Evolutionary conservation across 1,284 basidiomycete genomes (phyloP), one percentile per base, ranked within the genome.

Genomic region (Wallemia hederae): DNA sequence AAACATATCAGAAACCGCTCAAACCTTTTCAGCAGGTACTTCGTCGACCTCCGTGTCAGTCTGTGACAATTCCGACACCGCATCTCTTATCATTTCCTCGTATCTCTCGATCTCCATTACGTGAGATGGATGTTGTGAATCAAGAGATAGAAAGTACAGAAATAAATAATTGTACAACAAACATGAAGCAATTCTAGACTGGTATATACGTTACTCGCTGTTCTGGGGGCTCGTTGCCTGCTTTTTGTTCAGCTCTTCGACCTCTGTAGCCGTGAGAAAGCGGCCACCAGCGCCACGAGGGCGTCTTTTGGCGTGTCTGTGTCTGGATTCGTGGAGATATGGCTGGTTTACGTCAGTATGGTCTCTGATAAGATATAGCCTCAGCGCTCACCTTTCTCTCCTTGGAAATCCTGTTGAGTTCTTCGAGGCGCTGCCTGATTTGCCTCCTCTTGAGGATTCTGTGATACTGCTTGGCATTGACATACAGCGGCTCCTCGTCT

Each of bases 401-500:
- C 66, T 82, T 78, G 60, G 87, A 90, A 63, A 96, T 78, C 64
- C 88, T 77, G 67, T 92, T 88, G 60, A 96, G 76, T 72, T 94
- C 90, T 67, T 92, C 89, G 59, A 94, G 75, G 28, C 91, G 76
- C 1, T 87, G 85, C 39, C 90, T 74, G 5, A 89, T 88, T 65
- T 85, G 78, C 61, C 90, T 78, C 63, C 90, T 78, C 74, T 94
- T 94, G 69, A 96, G 77, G 68, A 96, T 96, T 66, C 91, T 83
- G 67, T 90, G 87, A 70, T 94, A 96, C 72, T 96, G 90, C 70
- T 96, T 96, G 59, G 90, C 90, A 68, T 96, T 96, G 64, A 96
- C 91, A 72, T 91, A 92, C 65, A 94, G 79, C 27, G 90, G 90
- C 69, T 94, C 89, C 66, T 94, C 88, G 72, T 92, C 89, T 66